Conservation (phyloP, 768 basidiomycete genomes). For the Austroboletus eburneus region DNA sequence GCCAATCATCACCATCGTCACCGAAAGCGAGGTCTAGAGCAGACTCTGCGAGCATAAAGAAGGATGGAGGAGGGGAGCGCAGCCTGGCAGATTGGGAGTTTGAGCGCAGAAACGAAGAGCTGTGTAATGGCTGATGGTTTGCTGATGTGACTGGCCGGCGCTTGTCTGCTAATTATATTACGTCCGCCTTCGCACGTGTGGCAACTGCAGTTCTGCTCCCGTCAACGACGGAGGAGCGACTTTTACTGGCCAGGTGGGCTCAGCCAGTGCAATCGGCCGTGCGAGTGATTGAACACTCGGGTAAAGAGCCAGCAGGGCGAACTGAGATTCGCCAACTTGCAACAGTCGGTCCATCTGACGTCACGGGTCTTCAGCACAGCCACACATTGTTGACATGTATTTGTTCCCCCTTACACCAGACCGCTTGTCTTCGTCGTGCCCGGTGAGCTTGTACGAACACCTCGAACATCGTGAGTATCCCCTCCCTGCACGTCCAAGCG, state of each 20-base stretch:
- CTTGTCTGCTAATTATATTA: slow-evolving; percentile 3
- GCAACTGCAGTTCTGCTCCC: not conserved
- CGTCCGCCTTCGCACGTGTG: slow-evolving; percentile 13
- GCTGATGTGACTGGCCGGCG: not conserved
- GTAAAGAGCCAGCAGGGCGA: too few relatives aligned
- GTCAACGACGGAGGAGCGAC: too few relatives aligned
- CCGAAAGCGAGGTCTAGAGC: slow-evolving; percentile 58
- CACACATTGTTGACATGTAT: slow-evolving; percentile 23
- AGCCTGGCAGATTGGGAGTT: not conserved
- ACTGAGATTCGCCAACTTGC: too few relatives aligned
- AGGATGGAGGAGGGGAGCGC: not conserved
- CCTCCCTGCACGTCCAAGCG: not conserved
- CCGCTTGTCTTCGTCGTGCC: slow-evolving; percentile 1
- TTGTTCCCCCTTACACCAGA: slow-evolving; percentile 13
- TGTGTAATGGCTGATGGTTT: slow-evolving; percentile 1
- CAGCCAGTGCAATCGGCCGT: too few relatives aligned
- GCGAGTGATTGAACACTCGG: too few relatives aligned
- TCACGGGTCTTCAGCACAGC: slow-evolving; percentile 18
- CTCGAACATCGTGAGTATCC: slow-evolving; percentile 51
- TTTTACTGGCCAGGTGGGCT: too few relatives aligned
- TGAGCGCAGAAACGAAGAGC: not conserved
- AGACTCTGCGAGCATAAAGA: slow-evolving; percentile 54
- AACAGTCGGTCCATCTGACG: too few relatives aligned
- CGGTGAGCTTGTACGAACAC: slow-evolving; percentile 44
- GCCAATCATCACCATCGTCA: slow-evolving; percentile 74